phyloP scores from a whole-genome alignment of 495 filamentous ascomycete species.

The Cladorrhinum samala region DNA sequence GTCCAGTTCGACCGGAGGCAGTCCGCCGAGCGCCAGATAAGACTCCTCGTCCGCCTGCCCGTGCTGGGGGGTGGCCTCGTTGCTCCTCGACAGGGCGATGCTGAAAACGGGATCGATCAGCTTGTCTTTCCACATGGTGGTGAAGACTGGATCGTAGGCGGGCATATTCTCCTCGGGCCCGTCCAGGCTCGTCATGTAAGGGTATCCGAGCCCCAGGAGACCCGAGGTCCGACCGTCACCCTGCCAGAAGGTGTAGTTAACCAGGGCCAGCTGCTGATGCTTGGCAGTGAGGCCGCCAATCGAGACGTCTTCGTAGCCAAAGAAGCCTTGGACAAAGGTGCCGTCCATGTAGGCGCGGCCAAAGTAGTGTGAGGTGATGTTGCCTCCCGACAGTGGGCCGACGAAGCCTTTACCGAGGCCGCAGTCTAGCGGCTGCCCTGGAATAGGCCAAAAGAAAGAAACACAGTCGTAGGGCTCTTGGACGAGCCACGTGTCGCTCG shows the following conservation, averaged over 20 bases:
- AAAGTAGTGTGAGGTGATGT: slow-evolving; percentile 43
- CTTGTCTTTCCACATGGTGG: slow-evolving; percentile 46
- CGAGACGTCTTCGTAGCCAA: slow-evolving; percentile 49
- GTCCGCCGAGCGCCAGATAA: slow-evolving; percentile 41
- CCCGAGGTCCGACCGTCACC: slow-evolving; percentile 46
- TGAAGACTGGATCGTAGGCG: slow-evolving; percentile 51
- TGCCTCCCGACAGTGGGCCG: slow-evolving; percentile 33
- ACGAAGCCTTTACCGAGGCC: slow-evolving; percentile 44
- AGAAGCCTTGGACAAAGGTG: slow-evolving; percentile 44
- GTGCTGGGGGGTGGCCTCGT: slow-evolving; percentile 1
- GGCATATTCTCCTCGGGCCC: slow-evolving; percentile 19
- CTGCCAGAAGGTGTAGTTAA: slow-evolving; percentile 41
- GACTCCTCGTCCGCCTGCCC: slow-evolving; percentile 8
- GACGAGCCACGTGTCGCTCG: slow-evolving; percentile 56
- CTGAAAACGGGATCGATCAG: slow-evolving; percentile 50
- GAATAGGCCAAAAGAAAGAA: slow-evolving; percentile 18
- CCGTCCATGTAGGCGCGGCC: slow-evolving; percentile 53
- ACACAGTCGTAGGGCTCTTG: slow-evolving; percentile 44
- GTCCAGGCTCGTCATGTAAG: slow-evolving; percentile 35
- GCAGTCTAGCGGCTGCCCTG: slow-evolving; percentile 32
- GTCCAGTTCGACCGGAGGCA: slow-evolving; percentile 31
- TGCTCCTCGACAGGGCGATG: slow-evolving; percentile 33
- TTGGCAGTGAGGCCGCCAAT: slow-evolving; percentile 43
- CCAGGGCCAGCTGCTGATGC: slow-evolving; percentile 48
- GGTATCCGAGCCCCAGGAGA: slow-evolving; percentile 56